Base-by-base conservation (phyloP, 2,329 filamentous ascomycete genomes). In the Cytospora piceicola region DNA sequence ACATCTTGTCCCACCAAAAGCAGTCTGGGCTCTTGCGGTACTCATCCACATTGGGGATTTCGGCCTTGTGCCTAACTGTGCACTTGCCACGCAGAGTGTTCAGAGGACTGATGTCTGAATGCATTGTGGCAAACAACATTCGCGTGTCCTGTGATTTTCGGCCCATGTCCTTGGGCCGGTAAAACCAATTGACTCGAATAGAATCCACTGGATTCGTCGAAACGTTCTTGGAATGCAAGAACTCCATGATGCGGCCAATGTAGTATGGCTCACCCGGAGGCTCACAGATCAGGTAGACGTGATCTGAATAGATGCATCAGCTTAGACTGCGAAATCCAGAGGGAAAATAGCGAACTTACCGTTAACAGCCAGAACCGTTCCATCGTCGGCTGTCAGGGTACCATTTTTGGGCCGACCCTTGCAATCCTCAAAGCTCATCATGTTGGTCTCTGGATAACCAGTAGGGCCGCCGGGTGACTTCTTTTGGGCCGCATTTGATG, bases 251-350 rank as follows among this genome's bases (percentile, higher is more conserved):
- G 72, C 95, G 92, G 69, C 92, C 95, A 70, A 99, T 83, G 77
- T 99, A 99, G 80, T 99, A 99, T 63, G 95, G 95, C 79, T 99
- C 95, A 61, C 95, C 95, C 20, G 95, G 95, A 59, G 95, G 95
- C 79, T 99, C 95, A 79, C 94, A 98, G 69, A 99, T 91, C 69
- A 98, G 87, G 82, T 98, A 99, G 71, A 97, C 92, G 81, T 98
- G 84, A 78, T 88, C 85, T 88, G 24, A 49, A 58, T 46, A 27
- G 53, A 51, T 56, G 56, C 42, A 61, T 64, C 27, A 66, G 53
- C 53, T 24, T 42, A 34, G 27, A 49, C 32, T 34, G 64, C 9
- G 60, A 54, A 36, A 60, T 56, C 52, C 52, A 49, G 12, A 56
- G 22, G 58, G 54, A 20, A 65, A 20, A 51, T 22, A 58, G 22